phyloP scores from a whole-genome alignment of 768 basidiomycete species.

The Nidularia sp. region DNA sequence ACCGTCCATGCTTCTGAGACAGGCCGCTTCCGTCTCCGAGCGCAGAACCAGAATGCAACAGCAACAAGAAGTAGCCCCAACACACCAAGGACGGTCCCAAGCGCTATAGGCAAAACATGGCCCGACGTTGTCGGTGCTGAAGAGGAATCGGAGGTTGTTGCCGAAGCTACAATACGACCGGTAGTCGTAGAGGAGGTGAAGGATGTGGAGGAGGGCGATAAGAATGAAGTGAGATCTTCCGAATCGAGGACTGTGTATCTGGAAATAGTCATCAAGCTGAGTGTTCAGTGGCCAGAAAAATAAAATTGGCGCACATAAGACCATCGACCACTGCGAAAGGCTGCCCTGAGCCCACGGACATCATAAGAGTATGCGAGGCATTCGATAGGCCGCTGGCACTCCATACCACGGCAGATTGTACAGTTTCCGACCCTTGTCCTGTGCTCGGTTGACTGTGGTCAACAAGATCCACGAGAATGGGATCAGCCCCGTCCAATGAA shows the following conservation, averaged over 20 bases:
- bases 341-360: slow-evolving; percentile 32
- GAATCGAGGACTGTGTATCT: slow-evolving; percentile 19
- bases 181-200: slow-evolving; percentile 8
- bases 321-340: slow-evolving; percentile 33
- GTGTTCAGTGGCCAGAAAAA: slow-evolving; percentile 1
- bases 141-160: slow-evolving; percentile 8
- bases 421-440: slow-evolving; percentile 30
- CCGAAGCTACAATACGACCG: slow-evolving; percentile 11
- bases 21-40: slow-evolving; percentile 19
- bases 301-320: slow-evolving; percentile 24
- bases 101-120: slow-evolving; percentile 23
- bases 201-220: slow-evolving; percentile 2
- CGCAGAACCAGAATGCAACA: slow-evolving; percentile 22
- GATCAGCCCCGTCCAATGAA: slow-evolving; percentile 29
- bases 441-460: slow-evolving; percentile 26
- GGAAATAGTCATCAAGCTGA: neutral
- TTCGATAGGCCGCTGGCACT: slow-evolving; percentile 25
- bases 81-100: slow-evolving; percentile 27
- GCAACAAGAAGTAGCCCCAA: slow-evolving; percentile 22
- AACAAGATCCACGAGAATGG: slow-evolving; percentile 29
- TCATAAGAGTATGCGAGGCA: slow-evolving; percentile 27
- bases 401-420: slow-evolving; percentile 33
- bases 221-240: slow-evolving; percentile 7
- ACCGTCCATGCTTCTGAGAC: slow-evolving; percentile 31
- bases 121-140: slow-evolving; percentile 13